These are phyloP conservation scores for Zygotorulaspora danielsina DNA, from an alignment of 805 yeast genomes.

Conservation along the genomic window DNA sequence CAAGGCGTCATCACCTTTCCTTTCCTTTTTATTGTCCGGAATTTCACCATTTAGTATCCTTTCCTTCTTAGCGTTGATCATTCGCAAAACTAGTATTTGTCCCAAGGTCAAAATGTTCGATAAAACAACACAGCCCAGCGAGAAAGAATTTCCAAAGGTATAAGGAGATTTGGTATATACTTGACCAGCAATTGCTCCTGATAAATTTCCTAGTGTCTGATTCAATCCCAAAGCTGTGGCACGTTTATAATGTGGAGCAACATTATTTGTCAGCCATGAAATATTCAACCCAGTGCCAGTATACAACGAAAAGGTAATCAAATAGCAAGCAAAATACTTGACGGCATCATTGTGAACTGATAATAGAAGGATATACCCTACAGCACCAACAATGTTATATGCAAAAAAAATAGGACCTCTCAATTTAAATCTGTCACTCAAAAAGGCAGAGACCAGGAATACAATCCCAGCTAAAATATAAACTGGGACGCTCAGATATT, in stretches of 20 bases:
- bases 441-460: constrained; percentile 24
- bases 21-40: constrained; percentile 18
- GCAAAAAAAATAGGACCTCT: constrained; percentile 35
- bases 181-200: constrained; percentile 45
- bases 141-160: constrained; percentile 39
- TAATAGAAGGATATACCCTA: constrained; percentile 37
- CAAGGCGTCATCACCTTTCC: constrained; percentile 27
- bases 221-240: constrained; percentile 42
- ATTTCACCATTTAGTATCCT: constrained; percentile 22
- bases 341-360: constrained; percentile 34
- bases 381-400: constrained; percentile 27
- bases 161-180: constrained; percentile 41
- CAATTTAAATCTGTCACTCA: constrained; percentile 30
- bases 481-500: constrained; percentile 41
- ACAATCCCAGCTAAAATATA: constrained; percentile 36
- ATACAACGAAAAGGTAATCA: constrained; percentile 38
- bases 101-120: constrained; percentile 19
- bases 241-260: constrained; percentile 42
- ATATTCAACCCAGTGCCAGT: constrained; percentile 39
- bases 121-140: constrained; percentile 36
- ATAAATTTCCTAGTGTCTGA: constrained; percentile 43
- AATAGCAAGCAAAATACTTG: constrained; percentile 38
- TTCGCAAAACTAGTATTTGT: constrained; percentile 17
- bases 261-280: constrained; percentile 43
- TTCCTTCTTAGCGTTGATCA: constrained; percentile 16